A percentile compares a stretch with the other conserved stretches of the same genome.
These are phyloP conservation scores for Annulohypoxylon truncatum DNA, from an alignment of 2,329 filamentous ascomycete species.

Conservation along the genomic window DNA sequence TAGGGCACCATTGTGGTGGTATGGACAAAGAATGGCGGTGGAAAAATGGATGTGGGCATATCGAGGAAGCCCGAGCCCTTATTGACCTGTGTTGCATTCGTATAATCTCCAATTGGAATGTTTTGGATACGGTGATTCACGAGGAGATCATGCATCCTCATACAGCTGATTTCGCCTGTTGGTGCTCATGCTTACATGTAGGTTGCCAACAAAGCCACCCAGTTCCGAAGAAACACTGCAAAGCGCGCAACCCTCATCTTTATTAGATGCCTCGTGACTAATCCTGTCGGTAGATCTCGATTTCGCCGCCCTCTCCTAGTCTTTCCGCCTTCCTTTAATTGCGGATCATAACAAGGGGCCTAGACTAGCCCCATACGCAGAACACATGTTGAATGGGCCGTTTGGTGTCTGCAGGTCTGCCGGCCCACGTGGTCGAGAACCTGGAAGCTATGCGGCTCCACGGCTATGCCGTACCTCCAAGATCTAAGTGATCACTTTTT, in stretches of 20 bases:
- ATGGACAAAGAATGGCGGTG: neutral
- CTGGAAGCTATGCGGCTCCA: constrained; percentile 15
- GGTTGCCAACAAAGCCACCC: neutral
- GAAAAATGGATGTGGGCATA: neutral
- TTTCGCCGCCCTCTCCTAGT: neutral
- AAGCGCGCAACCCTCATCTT: neutral
- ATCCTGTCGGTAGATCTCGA: neutral
- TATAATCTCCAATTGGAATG: neutral
- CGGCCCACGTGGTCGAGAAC: constrained; percentile 19
- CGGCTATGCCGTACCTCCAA: constrained; percentile 8
- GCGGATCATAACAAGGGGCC: constrained; percentile 9
- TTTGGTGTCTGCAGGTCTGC: constrained; percentile 13
- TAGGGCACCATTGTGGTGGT: neutral
- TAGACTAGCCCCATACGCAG: constrained; percentile 13
- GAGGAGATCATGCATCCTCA: neutral
- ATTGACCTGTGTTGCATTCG: neutral
- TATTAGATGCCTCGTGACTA: neutral
- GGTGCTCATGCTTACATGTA: neutral
- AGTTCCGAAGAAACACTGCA: neutral
- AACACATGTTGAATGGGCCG: neutral
- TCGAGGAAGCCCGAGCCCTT: neutral
- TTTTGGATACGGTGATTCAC: neutral
- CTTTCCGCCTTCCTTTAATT: neutral
- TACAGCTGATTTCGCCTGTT: neutral
- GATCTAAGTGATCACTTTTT: constrained; percentile 4